Conservation (phyloP, 306 rosid species). For the Canavalia gladiata region DNA sequence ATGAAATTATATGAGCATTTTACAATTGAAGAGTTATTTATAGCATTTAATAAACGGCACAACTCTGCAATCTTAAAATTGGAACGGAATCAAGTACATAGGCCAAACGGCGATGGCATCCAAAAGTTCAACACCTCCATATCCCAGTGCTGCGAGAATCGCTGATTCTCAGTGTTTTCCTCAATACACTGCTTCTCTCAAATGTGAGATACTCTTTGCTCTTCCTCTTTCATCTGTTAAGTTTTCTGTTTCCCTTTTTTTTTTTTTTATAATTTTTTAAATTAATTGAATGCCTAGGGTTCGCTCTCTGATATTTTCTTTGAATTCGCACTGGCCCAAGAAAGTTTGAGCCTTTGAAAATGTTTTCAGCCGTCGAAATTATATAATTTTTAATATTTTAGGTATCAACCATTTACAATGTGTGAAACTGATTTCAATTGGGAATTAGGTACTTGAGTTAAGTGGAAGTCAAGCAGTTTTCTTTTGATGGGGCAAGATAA, state of each 20-base stretch:
- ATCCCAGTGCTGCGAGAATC: constrained; percentile 78
- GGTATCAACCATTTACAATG: constrained; percentile 2
- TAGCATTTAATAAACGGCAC: no score
- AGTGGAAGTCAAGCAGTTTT: constrained; percentile 2
- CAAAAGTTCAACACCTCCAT: constrained; percentile 61
- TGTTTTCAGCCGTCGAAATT: neutral
- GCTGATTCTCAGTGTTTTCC: constrained; percentile 88
- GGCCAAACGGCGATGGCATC: constrained; percentile 58
- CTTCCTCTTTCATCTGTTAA: neutral
- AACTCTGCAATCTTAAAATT: neutral
- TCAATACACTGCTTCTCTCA: constrained; percentile 89
- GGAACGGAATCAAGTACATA: neutral
- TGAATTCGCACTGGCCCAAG: neutral
- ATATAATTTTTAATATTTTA: neutral
- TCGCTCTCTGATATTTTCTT: neutral
- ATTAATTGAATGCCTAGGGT: neutral
- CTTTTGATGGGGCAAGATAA: neutral
- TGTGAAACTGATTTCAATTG: constrained; percentile 18
- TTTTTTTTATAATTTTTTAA: neutral
- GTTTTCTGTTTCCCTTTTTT: neutral
- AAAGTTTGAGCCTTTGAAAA: neutral
- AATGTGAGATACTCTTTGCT: constrained; percentile 56
- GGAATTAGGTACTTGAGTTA: constrained; percentile 29
- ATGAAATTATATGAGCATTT: no score
- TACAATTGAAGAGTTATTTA: no score